Percentiles rank a stretch among this genome's conserved stretches.
phyloP scores from a whole-genome alignment of 2,329 filamentous ascomycete genomes.

The Colletotrichum incanum region DNA sequence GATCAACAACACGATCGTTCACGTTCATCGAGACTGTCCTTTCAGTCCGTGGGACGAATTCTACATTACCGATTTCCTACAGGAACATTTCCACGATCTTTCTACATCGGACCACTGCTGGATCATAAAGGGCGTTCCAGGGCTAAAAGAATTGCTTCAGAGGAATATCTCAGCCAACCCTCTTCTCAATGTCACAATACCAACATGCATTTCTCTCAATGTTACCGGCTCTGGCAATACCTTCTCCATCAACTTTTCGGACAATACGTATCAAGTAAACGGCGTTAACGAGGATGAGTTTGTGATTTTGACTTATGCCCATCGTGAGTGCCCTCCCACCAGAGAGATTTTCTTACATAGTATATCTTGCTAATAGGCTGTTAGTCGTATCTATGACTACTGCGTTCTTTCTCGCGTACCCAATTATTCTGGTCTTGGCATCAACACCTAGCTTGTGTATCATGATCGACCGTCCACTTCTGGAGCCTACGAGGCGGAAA shows the following conservation, averaged over 20 bases:
- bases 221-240: conserved; percentile 22
- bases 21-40: background rate
- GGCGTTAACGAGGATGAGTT: conserved; percentile 16
- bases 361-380: background rate
- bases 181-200: conserved; percentile 33
- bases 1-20: conserved; percentile 6
- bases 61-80: conserved; percentile 35
- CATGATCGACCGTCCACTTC: conserved; percentile 36
- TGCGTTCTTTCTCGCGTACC: conserved; percentile 36
- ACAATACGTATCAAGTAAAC: conserved; percentile 21
- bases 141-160: conserved; percentile 21
- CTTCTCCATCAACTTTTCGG: conserved; percentile 37
- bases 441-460: conserved; percentile 26
- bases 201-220: conserved; percentile 28
- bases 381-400: conserved; percentile 27
- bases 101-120: conserved; percentile 35
- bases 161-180: conserved; percentile 37
- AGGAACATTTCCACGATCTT: conserved; percentile 23
- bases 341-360: background rate
- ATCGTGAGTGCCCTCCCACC: conserved; percentile 1
- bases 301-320: conserved; percentile 28
- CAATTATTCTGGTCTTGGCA: conserved; percentile 26
- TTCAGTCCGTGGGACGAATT: conserved; percentile 30
- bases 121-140: conserved; percentile 35
- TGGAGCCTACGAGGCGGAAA: conserved; percentile 18